Evolutionary conservation across 2,329 filamentous ascomycete species (phyloP).

Genomic region (Gnomoniopsis smithogilvyi): DNA sequence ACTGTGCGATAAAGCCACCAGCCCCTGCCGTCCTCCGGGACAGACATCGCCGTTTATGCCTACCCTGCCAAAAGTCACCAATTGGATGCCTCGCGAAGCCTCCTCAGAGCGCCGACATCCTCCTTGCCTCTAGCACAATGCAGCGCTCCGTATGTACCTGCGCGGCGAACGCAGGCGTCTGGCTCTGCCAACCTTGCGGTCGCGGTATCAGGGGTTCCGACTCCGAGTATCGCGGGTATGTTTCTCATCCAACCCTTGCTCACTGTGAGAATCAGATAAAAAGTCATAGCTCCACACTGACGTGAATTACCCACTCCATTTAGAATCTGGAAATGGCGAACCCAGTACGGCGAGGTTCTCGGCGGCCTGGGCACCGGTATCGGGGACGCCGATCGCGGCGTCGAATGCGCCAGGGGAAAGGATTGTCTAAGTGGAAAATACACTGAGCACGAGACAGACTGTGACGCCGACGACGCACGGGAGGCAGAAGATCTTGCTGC

Average conservation of each 20-base stretch:
- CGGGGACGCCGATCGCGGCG: conserved; percentile 82
- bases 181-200: conserved; percentile 84
- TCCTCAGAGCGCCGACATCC: conserved; percentile 38
- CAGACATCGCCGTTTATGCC: conserved; percentile 79
- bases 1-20: conserved; percentile 84
- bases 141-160: conserved; percentile 53
- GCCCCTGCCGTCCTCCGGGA: conserved; percentile 63
- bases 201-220: conserved; percentile 62
- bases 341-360: conserved; percentile 76
- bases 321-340: conserved; percentile 86
- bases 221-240: conserved; percentile 54
- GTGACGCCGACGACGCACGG: conserved; percentile 71
- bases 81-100: conserved; percentile 53
- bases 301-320: neutral
- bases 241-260: conserved; percentile 10
- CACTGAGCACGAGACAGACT: conserved; percentile 81
- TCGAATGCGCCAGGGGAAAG: conserved; percentile 79
- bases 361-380: conserved; percentile 81
- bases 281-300: conserved; percentile 8
- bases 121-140: conserved; percentile 54
- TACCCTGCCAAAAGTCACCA: conserved; percentile 69
- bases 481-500: conserved; percentile 33
- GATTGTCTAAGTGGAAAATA: conserved; percentile 73
- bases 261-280: neutral
- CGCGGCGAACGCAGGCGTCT: conserved; percentile 55